Base-by-base conservation (phyloP, 192 early-diverging fungal species). In the Coemansia sp. region DNA sequence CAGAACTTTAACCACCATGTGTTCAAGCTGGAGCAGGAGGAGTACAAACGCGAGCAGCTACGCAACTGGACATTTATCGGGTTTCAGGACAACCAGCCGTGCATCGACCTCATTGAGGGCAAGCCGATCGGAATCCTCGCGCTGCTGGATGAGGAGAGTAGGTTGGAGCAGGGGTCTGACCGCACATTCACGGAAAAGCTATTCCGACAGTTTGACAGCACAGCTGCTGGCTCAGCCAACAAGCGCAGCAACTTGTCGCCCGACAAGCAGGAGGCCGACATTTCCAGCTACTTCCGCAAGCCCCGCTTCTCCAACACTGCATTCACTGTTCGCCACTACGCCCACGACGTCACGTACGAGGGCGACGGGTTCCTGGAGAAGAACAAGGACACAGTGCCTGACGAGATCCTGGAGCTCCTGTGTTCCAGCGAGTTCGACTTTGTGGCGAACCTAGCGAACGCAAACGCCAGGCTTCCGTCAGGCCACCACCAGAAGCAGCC, bases 21-120 rank as follows among this genome's bases (percentile, higher is more conserved):
- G 60, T 92, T 94, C 64, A 92, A 94, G 77, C 57, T 84, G 0
- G 82, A 84, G 70, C 82, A 84, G 62, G 74, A 84, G 64, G 96
- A 98, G 81, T 99, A 99, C 64, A 84, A 93, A 61, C 89, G 90
- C 41, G 97, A 99, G 71, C 82, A 97, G 77, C 94, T 99, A 66
- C 23, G 36, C 21, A 88, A 91, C 68, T 99, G 97, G 97, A 93
- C 90, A 15, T 96, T 96, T 65, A 97, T 99, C 65, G 95, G 97
- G 61, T 99, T 99, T 77, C 94, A 92, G 66, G 97, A 99, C 75
- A 98, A 98, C 76, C 94, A 97, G 80, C 93, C 94, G 10, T 98
- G 95, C 86, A 98, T 98, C 56, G 96, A 99, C 64, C 87, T 99
- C 79, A 99, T 99, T 68, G 97, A 99, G 77, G 92, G 90, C 78